Evolutionary conservation across 768 basidiomycete species (phyloP), one percentile per base, ranked within the genome.

Genomic region (Suillus alpinus): DNA sequence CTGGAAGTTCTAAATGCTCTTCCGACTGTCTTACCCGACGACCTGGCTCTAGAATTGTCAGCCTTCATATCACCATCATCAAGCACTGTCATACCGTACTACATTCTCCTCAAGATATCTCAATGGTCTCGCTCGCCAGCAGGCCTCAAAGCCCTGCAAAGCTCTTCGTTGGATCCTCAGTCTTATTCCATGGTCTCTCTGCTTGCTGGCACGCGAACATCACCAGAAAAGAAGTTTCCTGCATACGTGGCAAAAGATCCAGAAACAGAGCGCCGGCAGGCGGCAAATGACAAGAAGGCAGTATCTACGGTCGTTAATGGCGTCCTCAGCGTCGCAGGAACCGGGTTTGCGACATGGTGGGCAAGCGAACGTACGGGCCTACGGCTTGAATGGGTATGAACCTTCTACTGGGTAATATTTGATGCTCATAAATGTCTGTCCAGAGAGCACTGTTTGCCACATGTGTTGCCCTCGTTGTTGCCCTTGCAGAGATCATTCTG

Each of bases 141-240:
- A 50, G 89, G 85, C 7, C 68, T 65, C 39, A 59, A 60, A 0
- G 67, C 73, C 3, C 69, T 84, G 65, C 70, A 53, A 76, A 84
- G 56, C 66, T 70, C 62, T 39, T 74, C 76, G 6, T 75, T 92
- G 51, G 73, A 85, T 60, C 75, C 84, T 5, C 74, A 75, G 23
- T 76, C 81, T 14, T 93, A 90, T 69, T 76, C 80, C 6, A 92
- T 91, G 85, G 75, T 92, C 41, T 76, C 90, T 20, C 77, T 94
- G 39, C 83, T 94, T 6, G 91, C 92, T 16, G 92, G 92, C 40
- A 81, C 87, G 6, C 83, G 80, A 47, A 87, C 91, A n/a, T 91
- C 90, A 6, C 92, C 92, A 23, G 85, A 89, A 60, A 83, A 88
- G 58, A 85, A 80, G 39, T 89, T 91, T 62, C 86, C 86, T 36